phyloP scores from a whole-genome alignment of 345 rosid genomes.

The Brassica juncea region DNA sequence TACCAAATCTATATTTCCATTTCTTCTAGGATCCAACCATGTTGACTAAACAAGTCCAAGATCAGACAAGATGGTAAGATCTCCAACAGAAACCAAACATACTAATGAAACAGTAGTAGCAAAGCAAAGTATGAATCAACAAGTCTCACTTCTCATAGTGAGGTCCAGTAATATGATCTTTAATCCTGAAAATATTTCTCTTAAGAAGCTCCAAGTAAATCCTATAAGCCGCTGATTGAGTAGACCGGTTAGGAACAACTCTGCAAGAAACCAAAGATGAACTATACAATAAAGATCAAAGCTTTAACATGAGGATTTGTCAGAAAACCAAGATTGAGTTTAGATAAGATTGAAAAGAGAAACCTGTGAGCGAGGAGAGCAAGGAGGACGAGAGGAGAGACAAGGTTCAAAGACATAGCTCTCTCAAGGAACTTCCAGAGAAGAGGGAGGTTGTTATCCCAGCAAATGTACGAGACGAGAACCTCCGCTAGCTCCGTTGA shows the following conservation, averaged over 20 bases:
- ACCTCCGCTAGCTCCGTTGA: constrained; percentile 69
- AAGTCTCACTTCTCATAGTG: constrained; percentile 63
- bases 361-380: constrained; percentile 80
- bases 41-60: background rate
- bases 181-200: constrained; percentile 60
- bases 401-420: constrained; percentile 65
- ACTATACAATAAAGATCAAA: background rate
- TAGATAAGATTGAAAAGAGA: background rate
- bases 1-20: background rate
- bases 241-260: constrained; percentile 61
- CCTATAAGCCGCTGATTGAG: constrained; percentile 72
- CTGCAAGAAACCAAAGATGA: constrained; percentile 43
- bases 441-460: constrained; percentile 82
- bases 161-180: constrained; percentile 53
- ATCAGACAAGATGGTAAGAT: background rate
- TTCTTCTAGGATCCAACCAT: background rate
- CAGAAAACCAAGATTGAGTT: background rate
- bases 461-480: constrained; percentile 76
- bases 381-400: constrained; percentile 75
- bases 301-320: background rate
- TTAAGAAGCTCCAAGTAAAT: constrained; percentile 83
- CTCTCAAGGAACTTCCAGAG: constrained; percentile 91
- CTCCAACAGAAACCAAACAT: constrained; percentile 17
- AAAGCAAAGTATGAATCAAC: background rate
- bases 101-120: constrained; percentile 18